Evolutionary conservation across 2,329 filamentous ascomycete species (phyloP), one percentile per base, ranked within the genome.

Genomic region (Colletotrichum neosansevieriae): DNA sequence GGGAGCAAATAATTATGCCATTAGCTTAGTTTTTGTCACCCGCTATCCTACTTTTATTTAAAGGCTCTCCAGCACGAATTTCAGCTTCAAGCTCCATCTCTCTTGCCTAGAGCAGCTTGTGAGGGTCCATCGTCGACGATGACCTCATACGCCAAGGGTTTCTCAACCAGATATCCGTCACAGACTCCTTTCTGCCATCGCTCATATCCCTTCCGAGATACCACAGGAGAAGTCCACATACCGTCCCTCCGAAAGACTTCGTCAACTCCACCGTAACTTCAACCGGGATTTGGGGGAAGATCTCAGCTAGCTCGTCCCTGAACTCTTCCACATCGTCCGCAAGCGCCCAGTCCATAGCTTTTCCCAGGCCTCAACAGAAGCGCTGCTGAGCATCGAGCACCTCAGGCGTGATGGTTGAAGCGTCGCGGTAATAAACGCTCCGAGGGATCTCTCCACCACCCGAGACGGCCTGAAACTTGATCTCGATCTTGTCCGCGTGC

Each of bases 361-460:
- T 61, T n/a, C 47, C 40, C 17, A 71, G 59, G 1, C 58, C 67
- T 4, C n/a, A 17, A 38, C 63, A 70, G 44, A 71, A 70, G 5
- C 67, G 60, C 32, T 34, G 40, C 59, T 71, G 67, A n/a, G 40
- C 51, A 12, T 71, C 70, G 4, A 70, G 45, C 1, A 70, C 44
- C 3, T 42, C 32, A 11, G 63, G 58, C 6, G 67, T 65, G 15
- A 44, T 60, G 0, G 57, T 32, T 15, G 24, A 47, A 5, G 63
- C 53, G 38, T 71, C 63, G 13, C 63, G 58, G 42, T 71, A 71
- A 51, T 71, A 71, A 11, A 71, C 70, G 44, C 70, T 71, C 67
- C 67, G 70, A 5, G 70, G 67, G 15, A 70, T 60, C 12, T 65
- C 63, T 6, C 47, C 47, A n/a, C 57, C 66, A 15, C 38, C 21